Percentiles rank a stretch among this genome's conserved stretches.
These are phyloP conservation scores for Coemansia sp. DNA, from an alignment of 192 early-diverging fungal species.

Conservation along the genomic window DNA sequence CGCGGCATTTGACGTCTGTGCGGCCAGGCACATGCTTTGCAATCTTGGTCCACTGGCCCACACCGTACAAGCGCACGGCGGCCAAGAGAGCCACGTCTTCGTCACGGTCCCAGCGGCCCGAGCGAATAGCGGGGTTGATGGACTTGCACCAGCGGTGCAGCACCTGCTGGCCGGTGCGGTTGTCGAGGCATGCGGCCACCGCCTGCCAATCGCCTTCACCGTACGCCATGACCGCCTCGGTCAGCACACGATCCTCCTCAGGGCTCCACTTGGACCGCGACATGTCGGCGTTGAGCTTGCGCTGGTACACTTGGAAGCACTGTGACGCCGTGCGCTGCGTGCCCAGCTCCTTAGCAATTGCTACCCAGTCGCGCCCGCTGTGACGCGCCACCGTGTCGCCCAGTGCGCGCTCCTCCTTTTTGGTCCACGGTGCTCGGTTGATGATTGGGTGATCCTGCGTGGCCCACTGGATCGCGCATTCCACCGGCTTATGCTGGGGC, in stretches of 20 bases:
- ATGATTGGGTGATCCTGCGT: conserved; percentile 75
- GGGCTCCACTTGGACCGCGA: conserved; percentile 62
- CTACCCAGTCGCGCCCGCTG: conserved; percentile 61
- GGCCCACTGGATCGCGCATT: conserved; percentile 80
- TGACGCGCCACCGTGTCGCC: conserved; percentile 48
- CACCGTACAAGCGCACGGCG: conserved; percentile 66
- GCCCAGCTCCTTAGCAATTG: conserved; percentile 60
- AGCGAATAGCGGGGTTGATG: conserved; percentile 65
- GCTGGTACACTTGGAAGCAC: conserved; percentile 71
- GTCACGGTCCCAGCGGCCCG: conserved; percentile 63
- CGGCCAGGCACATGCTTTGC: conserved; percentile 67
- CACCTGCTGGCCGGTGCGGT: conserved; percentile 70
- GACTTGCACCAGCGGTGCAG: conserved; percentile 71
- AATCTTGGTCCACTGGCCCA: conserved; percentile 69
- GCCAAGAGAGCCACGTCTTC: conserved; percentile 67
- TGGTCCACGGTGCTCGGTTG: conserved; percentile 68
- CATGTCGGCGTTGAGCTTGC: conserved; percentile 48
- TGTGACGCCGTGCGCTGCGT: conserved; percentile 70
- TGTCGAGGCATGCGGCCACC: conserved; percentile 62
- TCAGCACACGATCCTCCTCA: conserved; percentile 65
- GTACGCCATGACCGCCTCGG: conserved; percentile 62
- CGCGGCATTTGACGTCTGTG: conserved; percentile 78
- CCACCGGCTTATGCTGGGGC: conserved; percentile 58
- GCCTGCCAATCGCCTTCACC: conserved; percentile 76
- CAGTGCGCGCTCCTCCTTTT: conserved; percentile 57